Evolutionary conservation across 83 land plant species (phyloP).

Genomic region (Thuja plicata): DNA sequence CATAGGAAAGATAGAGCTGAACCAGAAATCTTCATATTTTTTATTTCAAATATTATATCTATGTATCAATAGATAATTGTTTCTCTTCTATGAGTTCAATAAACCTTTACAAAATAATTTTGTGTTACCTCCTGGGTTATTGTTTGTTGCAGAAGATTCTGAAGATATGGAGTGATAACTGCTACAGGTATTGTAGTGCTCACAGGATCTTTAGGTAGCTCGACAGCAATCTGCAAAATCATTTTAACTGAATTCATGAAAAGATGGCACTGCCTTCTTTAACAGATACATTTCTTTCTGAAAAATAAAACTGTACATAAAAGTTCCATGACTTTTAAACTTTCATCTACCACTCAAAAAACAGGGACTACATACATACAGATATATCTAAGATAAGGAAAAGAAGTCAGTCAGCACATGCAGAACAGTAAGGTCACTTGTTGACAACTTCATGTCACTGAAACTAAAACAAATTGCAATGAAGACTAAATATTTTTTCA

Average conservation of each 20-base stretch:
- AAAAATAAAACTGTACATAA: not conserved
- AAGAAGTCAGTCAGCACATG: not conserved
- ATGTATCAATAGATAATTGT: not conserved
- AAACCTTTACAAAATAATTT: not conserved
- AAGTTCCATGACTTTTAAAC: not conserved
- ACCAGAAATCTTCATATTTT: too few species aligned
- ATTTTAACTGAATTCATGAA: not conserved
- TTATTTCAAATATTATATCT: not conserved
- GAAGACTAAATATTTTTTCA: not conserved
- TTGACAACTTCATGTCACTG: not conserved
- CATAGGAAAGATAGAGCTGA: not conserved
- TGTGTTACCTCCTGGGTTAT: not conserved
- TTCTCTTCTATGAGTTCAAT: not conserved
- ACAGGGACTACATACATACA: not conserved
- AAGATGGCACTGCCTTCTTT: not conserved
- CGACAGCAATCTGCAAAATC: not conserved
- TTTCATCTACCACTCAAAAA: not conserved
- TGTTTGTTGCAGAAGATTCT: slow-evolving; percentile 12
- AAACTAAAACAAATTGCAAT: not conserved
- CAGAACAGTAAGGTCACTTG: not conserved
- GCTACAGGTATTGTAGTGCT: slow-evolving; percentile 10
- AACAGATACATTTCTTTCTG: not conserved
- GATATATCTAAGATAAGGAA: not conserved
- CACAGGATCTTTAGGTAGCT: slow-evolving; percentile 9
- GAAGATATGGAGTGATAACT: slow-evolving; percentile 9